These are phyloP conservation scores for Penicillium canariense DNA, from an alignment of 495 filamentous ascomycete genomes.

Conservation along the genomic window DNA sequence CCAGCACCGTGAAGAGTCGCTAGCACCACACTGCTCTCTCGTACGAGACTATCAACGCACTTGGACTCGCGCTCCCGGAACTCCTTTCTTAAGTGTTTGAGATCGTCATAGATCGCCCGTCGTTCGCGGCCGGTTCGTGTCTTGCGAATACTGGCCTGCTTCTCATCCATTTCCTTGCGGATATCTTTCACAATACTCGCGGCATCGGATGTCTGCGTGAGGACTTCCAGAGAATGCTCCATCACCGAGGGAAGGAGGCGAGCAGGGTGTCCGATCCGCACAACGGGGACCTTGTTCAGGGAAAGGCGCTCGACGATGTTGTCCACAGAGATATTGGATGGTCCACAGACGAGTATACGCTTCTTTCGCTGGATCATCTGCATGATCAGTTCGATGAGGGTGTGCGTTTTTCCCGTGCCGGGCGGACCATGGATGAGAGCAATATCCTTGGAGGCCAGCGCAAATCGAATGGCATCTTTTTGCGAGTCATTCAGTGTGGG, in stretches of 20 bases:
- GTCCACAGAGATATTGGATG: slow-evolving; percentile 94
- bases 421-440: slow-evolving; percentile 95
- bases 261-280: slow-evolving; percentile 91
- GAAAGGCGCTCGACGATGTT: slow-evolving; percentile 96
- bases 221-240: slow-evolving; percentile 83
- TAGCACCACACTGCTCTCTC: slow-evolving; percentile 79
- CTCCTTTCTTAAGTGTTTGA: slow-evolving; percentile 84
- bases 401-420: slow-evolving; percentile 97
- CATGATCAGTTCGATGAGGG: slow-evolving; percentile 88
- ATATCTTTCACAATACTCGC: slow-evolving; percentile 89
- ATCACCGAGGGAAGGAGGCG: slow-evolving; percentile 85
- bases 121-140: slow-evolving; percentile 77
- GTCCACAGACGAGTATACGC: slow-evolving; percentile 87
- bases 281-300: slow-evolving; percentile 76
- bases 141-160: slow-evolving; percentile 85
- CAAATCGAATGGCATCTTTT: slow-evolving; percentile 87
- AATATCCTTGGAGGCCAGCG: slow-evolving; percentile 76
- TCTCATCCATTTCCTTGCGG: slow-evolving; percentile 87
- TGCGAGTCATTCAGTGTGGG: slow-evolving; percentile 82
- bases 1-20: slow-evolving; percentile 93
- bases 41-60: slow-evolving; percentile 73
- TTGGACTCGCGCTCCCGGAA: slow-evolving; percentile 79
- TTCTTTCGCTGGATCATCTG: slow-evolving; percentile 72
- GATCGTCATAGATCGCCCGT: slow-evolving; percentile 76
- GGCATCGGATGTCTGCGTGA: slow-evolving; percentile 89